A percentile compares a stretch with the other conserved stretches of the same genome.
Conservation (phyloP, 805 yeast species). For the Yamadazyma sp. region DNA sequence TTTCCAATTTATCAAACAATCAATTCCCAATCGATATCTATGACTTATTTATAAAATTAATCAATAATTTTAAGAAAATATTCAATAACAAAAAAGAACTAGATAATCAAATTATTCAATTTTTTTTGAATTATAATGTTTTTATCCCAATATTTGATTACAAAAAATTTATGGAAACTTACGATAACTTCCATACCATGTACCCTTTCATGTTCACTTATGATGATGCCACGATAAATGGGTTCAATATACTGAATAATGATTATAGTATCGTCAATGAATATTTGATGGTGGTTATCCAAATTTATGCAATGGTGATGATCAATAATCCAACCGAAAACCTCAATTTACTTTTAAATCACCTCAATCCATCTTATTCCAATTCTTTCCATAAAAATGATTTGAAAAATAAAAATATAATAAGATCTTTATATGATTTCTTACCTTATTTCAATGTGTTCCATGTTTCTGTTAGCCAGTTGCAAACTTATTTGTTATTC, state of each 20-base stretch:
- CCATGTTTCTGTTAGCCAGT: conserved; percentile 44
- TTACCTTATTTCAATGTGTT: conserved; percentile 48
- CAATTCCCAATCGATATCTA: conserved; percentile 39
- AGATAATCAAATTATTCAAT: conserved; percentile 48
- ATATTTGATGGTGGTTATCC: conserved; percentile 42
- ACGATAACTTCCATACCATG: conserved; percentile 46
- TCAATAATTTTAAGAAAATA: conserved; percentile 41
- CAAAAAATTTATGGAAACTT: conserved; percentile 49
- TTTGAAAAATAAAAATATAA: conserved; percentile 24
- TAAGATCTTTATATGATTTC: conserved; percentile 41
- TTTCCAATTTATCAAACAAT: conserved; percentile 15
- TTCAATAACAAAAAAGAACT: conserved; percentile 36
- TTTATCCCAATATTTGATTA: conserved; percentile 55
- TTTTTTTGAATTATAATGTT: conserved; percentile 50
- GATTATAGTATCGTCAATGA: conserved; percentile 42
- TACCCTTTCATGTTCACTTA: conserved; percentile 46
- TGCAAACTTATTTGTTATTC: conserved; percentile 49
- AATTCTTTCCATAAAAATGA: conserved; percentile 7
- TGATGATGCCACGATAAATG: conserved; percentile 44
- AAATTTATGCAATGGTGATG: conserved; percentile 51
- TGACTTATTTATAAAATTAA: conserved; percentile 41
- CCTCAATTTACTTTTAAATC: conserved; percentile 39
- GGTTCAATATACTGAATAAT: conserved; percentile 46
- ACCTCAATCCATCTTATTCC: conserved; percentile 30
- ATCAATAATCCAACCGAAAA: conserved; percentile 47